phyloP scores from a whole-genome alignment of 2,329 filamentous ascomycete genomes.

The Tolypocladium capitatum region DNA sequence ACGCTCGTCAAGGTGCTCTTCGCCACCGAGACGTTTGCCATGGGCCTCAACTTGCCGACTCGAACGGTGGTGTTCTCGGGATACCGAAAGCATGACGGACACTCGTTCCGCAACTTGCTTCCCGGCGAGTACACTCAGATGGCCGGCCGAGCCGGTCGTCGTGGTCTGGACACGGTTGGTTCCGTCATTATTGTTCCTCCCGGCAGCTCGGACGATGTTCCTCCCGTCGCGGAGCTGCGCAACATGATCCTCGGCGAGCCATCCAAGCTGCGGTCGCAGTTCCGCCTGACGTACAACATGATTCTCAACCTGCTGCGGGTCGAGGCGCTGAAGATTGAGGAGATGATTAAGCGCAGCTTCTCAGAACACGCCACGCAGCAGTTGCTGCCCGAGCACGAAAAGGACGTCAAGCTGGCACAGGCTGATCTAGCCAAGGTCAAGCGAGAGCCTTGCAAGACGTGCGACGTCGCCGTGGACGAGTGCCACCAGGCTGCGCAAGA shows the following conservation, averaged over 20 bases:
- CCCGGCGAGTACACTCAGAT: constrained; percentile 98
- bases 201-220: constrained; percentile 69
- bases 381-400: constrained; percentile 86
- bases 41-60: constrained; percentile 92
- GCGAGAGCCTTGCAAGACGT: constrained; percentile 68
- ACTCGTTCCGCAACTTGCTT: constrained; percentile 77
- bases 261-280: constrained; percentile 89
- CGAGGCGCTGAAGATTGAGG: constrained; percentile 94
- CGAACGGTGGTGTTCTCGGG: constrained; percentile 96
- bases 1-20: constrained; percentile 94
- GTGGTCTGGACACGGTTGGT: constrained; percentile 84
- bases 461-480: constrained; percentile 64
- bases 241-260: constrained; percentile 95
- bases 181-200: constrained; percentile 88
- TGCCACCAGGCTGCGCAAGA: constrained; percentile 75
- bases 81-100: constrained; percentile 90
- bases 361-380: constrained; percentile 96
- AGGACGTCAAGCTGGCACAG: constrained; percentile 82
- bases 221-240: constrained; percentile 66
- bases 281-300: constrained; percentile 98
- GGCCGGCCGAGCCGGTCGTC: constrained; percentile 85
- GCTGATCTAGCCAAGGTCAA: constrained; percentile 85
- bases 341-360: constrained; percentile 99
- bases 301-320: constrained; percentile 91
- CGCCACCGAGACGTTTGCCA: constrained; percentile 95